Conservation (phyloP, 805 yeast genomes). For the Cyberlindnera galapagoensis region DNA sequence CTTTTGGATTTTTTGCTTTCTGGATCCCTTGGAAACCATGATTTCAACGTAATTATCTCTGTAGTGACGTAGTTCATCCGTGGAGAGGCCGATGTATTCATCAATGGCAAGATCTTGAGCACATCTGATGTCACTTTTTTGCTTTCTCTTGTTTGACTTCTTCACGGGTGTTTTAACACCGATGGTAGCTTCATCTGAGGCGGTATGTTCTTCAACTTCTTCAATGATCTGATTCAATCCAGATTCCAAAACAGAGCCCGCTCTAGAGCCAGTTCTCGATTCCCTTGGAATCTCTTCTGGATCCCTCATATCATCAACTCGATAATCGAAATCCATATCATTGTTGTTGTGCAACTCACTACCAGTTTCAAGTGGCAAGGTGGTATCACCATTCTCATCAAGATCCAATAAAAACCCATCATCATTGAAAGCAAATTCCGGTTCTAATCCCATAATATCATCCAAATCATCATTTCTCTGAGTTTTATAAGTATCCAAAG, state of each 20-base stretch:
- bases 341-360: constrained; percentile 7
- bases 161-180: neutral
- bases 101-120: constrained; percentile 14
- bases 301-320: constrained; percentile 7
- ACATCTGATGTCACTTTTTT: constrained; percentile 2
- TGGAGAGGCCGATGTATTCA: constrained; percentile 12
- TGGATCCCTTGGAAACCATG: constrained; percentile 9
- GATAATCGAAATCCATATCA: constrained; percentile 3
- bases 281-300: constrained; percentile 2
- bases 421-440: constrained; percentile 23
- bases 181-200: neutral
- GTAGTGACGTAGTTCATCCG: constrained; percentile 18
- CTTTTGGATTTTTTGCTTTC: constrained; percentile 1
- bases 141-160: constrained; percentile 5
- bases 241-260: constrained; percentile 2
- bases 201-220: constrained; percentile 5
- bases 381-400: constrained; percentile 3
- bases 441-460: constrained; percentile 11
- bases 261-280: constrained; percentile 2
- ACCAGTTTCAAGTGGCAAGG: constrained; percentile 6
- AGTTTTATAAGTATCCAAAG: constrained; percentile 1
- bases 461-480: constrained; percentile 12
- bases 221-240: constrained; percentile 14
- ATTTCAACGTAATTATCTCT: constrained; percentile 20
- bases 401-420: constrained; percentile 21